Evolutionary conservation across 2,329 filamentous ascomycete genomes (phyloP).

Genomic region (Alternaria incomplexa): DNA sequence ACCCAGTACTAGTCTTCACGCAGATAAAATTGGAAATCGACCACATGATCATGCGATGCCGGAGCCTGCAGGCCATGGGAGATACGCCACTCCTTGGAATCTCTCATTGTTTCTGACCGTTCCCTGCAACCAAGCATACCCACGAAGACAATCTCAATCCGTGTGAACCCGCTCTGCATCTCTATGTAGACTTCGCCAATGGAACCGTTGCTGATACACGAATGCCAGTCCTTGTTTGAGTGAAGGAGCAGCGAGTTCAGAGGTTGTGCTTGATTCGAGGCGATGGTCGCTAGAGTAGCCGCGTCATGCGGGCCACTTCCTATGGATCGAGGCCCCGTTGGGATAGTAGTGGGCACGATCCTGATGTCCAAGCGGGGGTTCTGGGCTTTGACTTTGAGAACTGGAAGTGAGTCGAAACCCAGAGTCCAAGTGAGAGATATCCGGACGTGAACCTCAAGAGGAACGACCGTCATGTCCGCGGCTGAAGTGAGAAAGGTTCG

Average conservation of each 20-base stretch:
- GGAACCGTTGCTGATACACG: not conserved
- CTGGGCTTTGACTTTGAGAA: not conserved
- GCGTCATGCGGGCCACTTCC: no score
- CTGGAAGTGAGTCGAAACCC: not conserved
- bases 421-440: not conserved
- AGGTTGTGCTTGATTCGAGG: not conserved
- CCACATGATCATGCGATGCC: not conserved
- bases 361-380: not conserved
- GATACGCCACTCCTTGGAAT: not conserved
- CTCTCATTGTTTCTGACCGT: fast-evolving
- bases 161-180: not conserved
- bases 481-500: not conserved
- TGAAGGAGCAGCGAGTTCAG: not conserved
- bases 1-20: no score
- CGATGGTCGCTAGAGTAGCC: not conserved
- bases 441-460: not conserved
- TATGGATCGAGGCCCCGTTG: no score
- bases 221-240: not conserved
- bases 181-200: not conserved
- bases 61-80: not conserved
- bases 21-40: no score
- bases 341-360: not conserved
- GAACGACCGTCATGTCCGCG: not conserved
- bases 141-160: not conserved
- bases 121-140: not conserved